Conservation (phyloP, 2,329 filamentous ascomycete species). For the Fusarium pilosicola region DNA sequence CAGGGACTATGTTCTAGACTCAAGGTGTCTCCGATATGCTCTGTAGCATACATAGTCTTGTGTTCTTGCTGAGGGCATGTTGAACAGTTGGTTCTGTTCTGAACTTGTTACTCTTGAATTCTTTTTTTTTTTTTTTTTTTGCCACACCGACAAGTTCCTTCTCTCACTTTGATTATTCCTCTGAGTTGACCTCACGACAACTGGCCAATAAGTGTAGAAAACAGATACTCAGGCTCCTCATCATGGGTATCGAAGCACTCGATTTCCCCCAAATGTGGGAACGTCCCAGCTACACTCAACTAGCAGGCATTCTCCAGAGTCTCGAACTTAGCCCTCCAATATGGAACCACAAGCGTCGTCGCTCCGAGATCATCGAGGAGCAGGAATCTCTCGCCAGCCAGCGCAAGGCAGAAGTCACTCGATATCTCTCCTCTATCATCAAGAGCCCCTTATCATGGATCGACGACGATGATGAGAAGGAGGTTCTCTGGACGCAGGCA, state of each 20-base stretch:
- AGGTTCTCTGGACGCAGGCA: constrained; percentile 80
- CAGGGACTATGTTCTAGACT: constrained; percentile 23
- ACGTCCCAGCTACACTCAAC: constrained; percentile 71
- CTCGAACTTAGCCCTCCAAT: constrained; percentile 74
- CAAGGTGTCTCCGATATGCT: constrained; percentile 21
- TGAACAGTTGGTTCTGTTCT: neutral
- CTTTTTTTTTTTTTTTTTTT: neutral
- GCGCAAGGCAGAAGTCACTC: constrained; percentile 63
- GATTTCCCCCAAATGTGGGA: constrained; percentile 88
- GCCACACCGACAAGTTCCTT: constrained; percentile 15
- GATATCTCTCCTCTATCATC: constrained; percentile 76
- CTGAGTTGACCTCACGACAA: neutral
- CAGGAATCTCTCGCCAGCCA: constrained; percentile 54
- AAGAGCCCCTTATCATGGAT: constrained; percentile 76
- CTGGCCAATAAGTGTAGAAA: neutral
- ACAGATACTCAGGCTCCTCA: neutral
- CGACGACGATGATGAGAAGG: constrained; percentile 70
- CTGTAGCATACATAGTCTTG: constrained; percentile 11
- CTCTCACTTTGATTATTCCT: neutral
- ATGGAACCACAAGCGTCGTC: constrained; percentile 65
- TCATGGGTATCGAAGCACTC: constrained; percentile 49
- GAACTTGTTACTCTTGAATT: neutral
- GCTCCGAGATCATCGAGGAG: constrained; percentile 54
- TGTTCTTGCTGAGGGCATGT: constrained; percentile 22
- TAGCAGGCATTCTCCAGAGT: constrained; percentile 73